Evolutionary conservation across 352 stramenopile genomes (phyloP), one percentile per base, ranked within the genome.

Genomic region (Phytophthora pseudosyringae): DNA sequence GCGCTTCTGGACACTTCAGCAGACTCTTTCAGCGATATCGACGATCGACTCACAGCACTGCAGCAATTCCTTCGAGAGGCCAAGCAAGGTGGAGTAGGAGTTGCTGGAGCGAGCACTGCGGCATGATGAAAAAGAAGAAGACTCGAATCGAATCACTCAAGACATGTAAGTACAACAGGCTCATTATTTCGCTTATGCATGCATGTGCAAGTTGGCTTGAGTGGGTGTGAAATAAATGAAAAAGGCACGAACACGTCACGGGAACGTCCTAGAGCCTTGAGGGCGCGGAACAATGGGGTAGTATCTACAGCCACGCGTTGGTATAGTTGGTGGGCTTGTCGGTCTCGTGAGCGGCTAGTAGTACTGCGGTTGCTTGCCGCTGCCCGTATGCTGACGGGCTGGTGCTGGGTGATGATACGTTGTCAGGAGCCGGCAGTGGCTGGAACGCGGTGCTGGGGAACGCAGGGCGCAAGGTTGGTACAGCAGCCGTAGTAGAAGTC

Each of bases 21-120:
- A 4, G 83, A 93, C 47, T 93, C 84, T 36, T 93, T 95, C 58
- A 93, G 83, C 39, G 86, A 95, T 50, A 92, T 95, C 48, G 87
- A 95, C 59, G 85, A 94, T n/a, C 78, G 87, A 5, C 62, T 94
- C 33, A 93, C 81, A 28, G 87, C 86, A 11, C 60, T 95, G 29
- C 86, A 94, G 51, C 75, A 94, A 61, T 95, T 95, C 28, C 73
- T 95, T 26, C 81, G 83, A 68, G 77, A 94, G 46, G 86, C 87
- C 39, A 94, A 94, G 60, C 78, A 91, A 71, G 74, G 75, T 12
- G 64, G 56, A 3, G 43, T 50, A 44, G 36, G 29, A 54, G 31
- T 45, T 29, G 40, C 46, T 9, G 54, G 46, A 29, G 44, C 55
- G 9, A 70, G 52, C 18, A 73, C 64, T 10, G 68, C 68, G 26